Evolutionary conservation across 129 eudicot species (phyloP).

Genomic region (Pittosporum tobira): DNA sequence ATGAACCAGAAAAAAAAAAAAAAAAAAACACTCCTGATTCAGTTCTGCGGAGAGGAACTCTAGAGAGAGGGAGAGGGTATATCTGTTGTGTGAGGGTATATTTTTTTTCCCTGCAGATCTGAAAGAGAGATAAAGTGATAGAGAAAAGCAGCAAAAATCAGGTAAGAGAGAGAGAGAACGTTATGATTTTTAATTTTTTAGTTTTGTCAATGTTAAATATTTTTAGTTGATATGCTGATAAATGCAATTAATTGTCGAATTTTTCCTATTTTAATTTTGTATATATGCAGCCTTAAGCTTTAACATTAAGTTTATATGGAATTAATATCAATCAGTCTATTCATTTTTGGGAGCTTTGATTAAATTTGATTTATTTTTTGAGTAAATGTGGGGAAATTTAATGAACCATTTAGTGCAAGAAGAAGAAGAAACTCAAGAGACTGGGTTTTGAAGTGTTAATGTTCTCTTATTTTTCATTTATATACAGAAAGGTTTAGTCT

Average conservation of each 20-base stretch:
- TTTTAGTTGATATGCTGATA: not conserved
- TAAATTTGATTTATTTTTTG: not conserved
- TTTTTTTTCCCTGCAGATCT: constrained; percentile 16
- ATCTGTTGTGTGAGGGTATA: not conserved
- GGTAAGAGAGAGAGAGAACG: constrained; percentile 9
- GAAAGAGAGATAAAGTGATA: constrained; percentile 20
- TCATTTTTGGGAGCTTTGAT: not conserved
- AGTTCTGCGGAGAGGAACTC: constrained; percentile 5
- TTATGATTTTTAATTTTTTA: not conserved
- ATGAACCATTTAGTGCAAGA: not conserved
- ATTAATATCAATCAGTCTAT: not conserved
- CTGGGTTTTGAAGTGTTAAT: not conserved
- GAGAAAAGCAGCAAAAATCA: constrained; percentile 17
- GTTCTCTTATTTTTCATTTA: not conserved
- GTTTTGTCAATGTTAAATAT: not conserved
- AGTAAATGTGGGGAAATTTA: not conserved
- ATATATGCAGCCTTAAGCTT: not conserved
- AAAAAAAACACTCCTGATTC: too few species aligned
- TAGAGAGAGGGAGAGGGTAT: not conserved
- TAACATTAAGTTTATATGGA: not conserved
- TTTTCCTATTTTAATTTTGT: not conserved
- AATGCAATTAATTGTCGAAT: too few species aligned
- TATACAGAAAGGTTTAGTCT: not conserved
- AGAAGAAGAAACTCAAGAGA: not conserved
- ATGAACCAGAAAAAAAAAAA: too few species aligned